Evolutionary conservation across 106 monocot genomes (phyloP).

Genomic region (Gastrodia elata): DNA sequence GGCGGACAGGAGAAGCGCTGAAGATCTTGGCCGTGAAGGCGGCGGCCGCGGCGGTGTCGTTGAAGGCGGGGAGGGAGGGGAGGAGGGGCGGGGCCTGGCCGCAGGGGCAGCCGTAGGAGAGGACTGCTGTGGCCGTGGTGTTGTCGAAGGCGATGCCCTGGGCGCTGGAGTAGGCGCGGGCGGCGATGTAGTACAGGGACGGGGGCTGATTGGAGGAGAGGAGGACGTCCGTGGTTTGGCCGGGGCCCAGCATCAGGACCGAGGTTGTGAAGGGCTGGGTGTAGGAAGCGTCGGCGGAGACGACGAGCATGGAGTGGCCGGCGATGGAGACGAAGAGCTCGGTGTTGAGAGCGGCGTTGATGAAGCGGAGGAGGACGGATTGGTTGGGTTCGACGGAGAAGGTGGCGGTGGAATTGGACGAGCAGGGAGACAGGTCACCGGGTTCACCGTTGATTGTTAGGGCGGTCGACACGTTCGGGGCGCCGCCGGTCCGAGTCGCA

Average conservation of each 20-base stretch:
- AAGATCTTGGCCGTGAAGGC: slow-evolving; percentile 20
- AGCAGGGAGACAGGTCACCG: slow-evolving; percentile 52
- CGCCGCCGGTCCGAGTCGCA: slow-evolving; percentile 28
- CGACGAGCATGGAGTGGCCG: slow-evolving; percentile 43
- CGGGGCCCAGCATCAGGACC: slow-evolving; percentile 38
- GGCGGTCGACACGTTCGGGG: slow-evolving; percentile 45
- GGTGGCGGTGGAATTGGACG: slow-evolving; percentile 16
- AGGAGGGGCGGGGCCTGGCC: background rate
- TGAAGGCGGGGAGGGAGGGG: slow-evolving; percentile 42
- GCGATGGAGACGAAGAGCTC: slow-evolving; percentile 48
- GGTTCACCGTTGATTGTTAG: slow-evolving; percentile 64
- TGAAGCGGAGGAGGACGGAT: slow-evolving; percentile 41
- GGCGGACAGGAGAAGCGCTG: slow-evolving; percentile 21
- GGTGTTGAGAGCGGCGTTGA: slow-evolving; percentile 46
- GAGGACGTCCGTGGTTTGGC: slow-evolving; percentile 63
- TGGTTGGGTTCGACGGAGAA: slow-evolving; percentile 29
- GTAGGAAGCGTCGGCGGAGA: slow-evolving; percentile 43
- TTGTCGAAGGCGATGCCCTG: slow-evolving; percentile 47
- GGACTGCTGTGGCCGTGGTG: slow-evolving; percentile 68
- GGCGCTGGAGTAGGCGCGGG: slow-evolving; percentile 38
- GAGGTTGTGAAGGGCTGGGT: slow-evolving; percentile 46
- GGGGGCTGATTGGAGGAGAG: slow-evolving; percentile 37
- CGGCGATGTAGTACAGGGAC: slow-evolving; percentile 47
- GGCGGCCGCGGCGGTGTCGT: slow-evolving; percentile 38
- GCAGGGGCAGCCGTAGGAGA: slow-evolving; percentile 44